Conservation (phyloP, 306 rosid genomes). For the Cucumis hystrix region DNA sequence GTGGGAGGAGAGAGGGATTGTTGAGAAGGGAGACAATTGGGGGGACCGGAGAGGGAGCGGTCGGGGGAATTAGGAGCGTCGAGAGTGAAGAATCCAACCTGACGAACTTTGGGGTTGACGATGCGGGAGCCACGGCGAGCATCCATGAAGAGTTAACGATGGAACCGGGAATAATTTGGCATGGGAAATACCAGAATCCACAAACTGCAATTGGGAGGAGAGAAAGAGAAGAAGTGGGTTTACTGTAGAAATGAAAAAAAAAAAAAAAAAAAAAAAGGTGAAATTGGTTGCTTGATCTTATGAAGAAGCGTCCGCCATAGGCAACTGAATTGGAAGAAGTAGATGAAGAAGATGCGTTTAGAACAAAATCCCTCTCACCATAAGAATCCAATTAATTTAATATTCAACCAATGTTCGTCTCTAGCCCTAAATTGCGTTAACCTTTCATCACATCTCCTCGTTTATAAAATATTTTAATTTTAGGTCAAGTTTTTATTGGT, state of each 20-base stretch:
- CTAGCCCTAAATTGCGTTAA: too few relatives aligned
- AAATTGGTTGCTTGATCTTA: neutral
- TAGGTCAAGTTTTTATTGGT: too few relatives aligned
- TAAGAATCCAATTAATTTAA: too few relatives aligned
- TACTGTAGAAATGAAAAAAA: neutral
- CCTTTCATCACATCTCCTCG: too few relatives aligned
- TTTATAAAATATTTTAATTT: too few relatives aligned
- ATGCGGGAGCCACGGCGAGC: slow-evolving; percentile 38
- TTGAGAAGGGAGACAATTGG: neutral
- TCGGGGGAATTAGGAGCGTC: slow-evolving; percentile 20
- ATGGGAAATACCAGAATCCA: neutral
- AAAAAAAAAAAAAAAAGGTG: neutral
- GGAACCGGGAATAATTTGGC: neutral
- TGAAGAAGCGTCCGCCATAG: neutral
- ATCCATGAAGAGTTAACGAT: slow-evolving; percentile 32
- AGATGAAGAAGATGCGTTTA: neutral
- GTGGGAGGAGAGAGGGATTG: slow-evolving; percentile 2
- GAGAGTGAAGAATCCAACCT: slow-evolving; percentile 56
- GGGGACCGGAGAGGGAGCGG: slow-evolving; percentile 25
- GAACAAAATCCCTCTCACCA: neutral
- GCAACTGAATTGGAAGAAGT: neutral
- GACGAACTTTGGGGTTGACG: slow-evolving; percentile 60
- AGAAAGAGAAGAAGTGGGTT: neutral
- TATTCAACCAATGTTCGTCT: too few relatives aligned
- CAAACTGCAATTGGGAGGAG: neutral